Conservation (phyloP, 371 early-diverging fungal species). For the Syncephalastrum racemosum region DNA sequence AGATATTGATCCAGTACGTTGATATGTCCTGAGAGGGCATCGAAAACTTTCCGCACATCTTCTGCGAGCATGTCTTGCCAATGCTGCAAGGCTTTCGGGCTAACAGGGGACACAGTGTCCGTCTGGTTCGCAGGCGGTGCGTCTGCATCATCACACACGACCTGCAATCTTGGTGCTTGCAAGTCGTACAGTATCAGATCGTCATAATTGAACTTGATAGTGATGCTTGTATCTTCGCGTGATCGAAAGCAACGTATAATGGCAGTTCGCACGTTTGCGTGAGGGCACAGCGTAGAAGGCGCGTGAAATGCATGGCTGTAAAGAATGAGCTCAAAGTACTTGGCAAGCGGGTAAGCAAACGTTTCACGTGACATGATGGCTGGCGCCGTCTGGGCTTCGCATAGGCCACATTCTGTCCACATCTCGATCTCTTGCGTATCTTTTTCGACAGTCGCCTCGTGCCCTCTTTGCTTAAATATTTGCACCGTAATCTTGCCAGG, state of each 20-base stretch:
- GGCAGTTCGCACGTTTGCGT: conserved; percentile 25
- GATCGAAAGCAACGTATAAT: conserved; percentile 48
- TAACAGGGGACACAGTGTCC: conserved; percentile 13
- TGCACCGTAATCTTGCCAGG: conserved; percentile 38
- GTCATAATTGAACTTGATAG: conserved; percentile 55
- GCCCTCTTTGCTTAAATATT: conserved; percentile 12
- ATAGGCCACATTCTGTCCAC: conserved; percentile 53
- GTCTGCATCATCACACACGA: conserved; percentile 14
- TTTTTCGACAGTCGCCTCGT: conserved; percentile 19
- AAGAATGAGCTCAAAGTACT: conserved; percentile 62
- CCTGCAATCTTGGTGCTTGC: conserved; percentile 59
- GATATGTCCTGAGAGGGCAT: conserved; percentile 21
- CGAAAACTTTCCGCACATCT: conserved; percentile 32
- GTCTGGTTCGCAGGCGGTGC: neutral
- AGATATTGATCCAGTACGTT: conserved; percentile 19
- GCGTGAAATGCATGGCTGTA: conserved; percentile 52
- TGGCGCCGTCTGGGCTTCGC: conserved; percentile 37
- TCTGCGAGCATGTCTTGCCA: conserved; percentile 15
- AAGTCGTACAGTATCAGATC: conserved; percentile 57
- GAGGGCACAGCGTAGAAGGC: conserved; percentile 37
- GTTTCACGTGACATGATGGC: conserved; percentile 39
- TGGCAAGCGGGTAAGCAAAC: conserved; percentile 57
- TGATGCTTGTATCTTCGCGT: conserved; percentile 13
- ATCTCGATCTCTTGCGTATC: conserved; percentile 25
- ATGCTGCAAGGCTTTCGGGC: conserved; percentile 7